Evolutionary conservation across 495 filamentous ascomycete species (phyloP).

Genomic region (Tuber calosporum): DNA sequence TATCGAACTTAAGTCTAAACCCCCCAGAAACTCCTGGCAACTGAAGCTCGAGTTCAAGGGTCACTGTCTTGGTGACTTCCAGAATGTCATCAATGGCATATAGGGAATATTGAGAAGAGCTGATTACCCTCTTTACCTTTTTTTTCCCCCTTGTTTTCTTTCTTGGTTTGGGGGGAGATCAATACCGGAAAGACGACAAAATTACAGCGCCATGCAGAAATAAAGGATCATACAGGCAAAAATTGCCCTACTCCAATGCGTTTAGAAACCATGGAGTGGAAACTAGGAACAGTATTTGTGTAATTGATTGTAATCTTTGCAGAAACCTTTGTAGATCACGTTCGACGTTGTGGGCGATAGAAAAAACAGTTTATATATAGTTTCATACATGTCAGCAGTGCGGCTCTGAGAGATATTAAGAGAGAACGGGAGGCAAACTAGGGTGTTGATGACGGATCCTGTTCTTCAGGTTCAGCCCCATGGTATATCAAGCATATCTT

Average conservation of each 20-base stretch:
- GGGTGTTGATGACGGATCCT: slow-evolving; percentile 10
- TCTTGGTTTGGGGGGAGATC: neutral
- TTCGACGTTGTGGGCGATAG: slow-evolving; percentile 18
- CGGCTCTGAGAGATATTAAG: slow-evolving; percentile 26
- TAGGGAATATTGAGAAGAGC: slow-evolving; percentile 4
- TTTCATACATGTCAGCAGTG: slow-evolving; percentile 30
- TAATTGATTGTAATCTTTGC: slow-evolving; percentile 20
- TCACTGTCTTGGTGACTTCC: slow-evolving; percentile 21
- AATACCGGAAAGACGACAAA: slow-evolving; percentile 1
- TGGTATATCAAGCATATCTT: neutral
- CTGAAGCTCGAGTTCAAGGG: neutral
- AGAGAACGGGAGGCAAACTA: slow-evolving; percentile 23
- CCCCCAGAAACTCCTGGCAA: neutral
- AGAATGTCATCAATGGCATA: slow-evolving; percentile 27
- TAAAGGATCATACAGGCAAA: neutral
- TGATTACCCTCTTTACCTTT: slow-evolving; percentile 1
- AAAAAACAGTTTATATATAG: slow-evolving; percentile 21
- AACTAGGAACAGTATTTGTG: slow-evolving; percentile 12
- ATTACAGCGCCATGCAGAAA: neutral
- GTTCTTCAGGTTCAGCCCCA: slow-evolving; percentile 26
- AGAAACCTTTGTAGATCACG: slow-evolving; percentile 14
- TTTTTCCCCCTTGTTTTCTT: neutral
- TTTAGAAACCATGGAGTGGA: slow-evolving; percentile 4
- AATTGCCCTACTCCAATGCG: slow-evolving; percentile 10
- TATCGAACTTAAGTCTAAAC: neutral